A percentile compares a stretch with the other conserved stretches of the same genome.
phyloP scores from a whole-genome alignment of 768 basidiomycete species.

The Filobasidium wieringae region DNA sequence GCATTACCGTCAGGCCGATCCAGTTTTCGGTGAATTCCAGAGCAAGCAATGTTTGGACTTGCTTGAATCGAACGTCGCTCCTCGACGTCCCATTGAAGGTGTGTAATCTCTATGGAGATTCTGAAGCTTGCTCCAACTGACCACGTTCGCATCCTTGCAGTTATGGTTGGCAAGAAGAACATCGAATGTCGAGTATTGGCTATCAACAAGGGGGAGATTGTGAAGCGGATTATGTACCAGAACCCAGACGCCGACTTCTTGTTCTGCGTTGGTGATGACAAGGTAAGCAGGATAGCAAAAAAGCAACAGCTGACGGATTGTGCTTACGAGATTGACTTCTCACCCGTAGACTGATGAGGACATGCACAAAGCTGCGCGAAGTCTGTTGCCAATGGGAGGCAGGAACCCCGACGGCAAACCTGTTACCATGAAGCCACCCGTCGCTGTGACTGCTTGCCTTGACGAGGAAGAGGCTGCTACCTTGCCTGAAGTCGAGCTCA shows the following conservation, averaged over 20 bases:
- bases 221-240: slow-evolving; percentile 81
- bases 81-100: slow-evolving; percentile 91
- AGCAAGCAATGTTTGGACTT: slow-evolving; percentile 94
- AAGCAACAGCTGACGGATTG: no score
- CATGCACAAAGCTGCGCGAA: slow-evolving; percentile 84
- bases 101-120: slow-evolving; percentile 15
- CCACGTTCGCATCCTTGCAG: slow-evolving; percentile 43
- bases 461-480: slow-evolving; percentile 35
- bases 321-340: no score
- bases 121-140: neutral
- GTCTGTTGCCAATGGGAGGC: slow-evolving; percentile 46
- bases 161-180: slow-evolving; percentile 96
- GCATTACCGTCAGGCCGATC: slow-evolving; percentile 88
- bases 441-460: slow-evolving; percentile 43
- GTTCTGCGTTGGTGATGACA: slow-evolving; percentile 98
- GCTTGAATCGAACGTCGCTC: slow-evolving; percentile 82
- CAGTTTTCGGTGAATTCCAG: slow-evolving; percentile 80
- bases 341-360: slow-evolving; percentile 77
- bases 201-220: slow-evolving; percentile 98
- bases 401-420: slow-evolving; percentile 28
- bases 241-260: slow-evolving; percentile 90
- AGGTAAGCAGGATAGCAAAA: slow-evolving; percentile 47
- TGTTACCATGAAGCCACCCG: slow-evolving; percentile 44
- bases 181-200: slow-evolving; percentile 90
- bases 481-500: slow-evolving; percentile 48